A percentile compares a stretch with the other conserved stretches of the same genome.
Evolutionary conservation across 1,139 yeast species (phyloP).

Genomic region (Magnusiomyces paraingens): DNA sequence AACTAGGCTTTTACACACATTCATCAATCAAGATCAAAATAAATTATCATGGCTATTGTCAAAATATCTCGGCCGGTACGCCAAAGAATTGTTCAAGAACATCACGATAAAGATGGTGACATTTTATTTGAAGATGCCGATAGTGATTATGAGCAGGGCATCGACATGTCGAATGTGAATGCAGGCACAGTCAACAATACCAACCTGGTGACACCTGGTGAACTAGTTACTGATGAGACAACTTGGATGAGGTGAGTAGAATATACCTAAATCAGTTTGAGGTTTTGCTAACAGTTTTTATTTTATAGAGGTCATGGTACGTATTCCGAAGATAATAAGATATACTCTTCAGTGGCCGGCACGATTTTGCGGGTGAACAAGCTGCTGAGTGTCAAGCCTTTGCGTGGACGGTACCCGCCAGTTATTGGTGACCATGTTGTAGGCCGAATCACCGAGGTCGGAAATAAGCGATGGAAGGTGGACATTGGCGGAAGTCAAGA

Average conservation of each 20-base stretch:
- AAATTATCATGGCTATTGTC: conserved; percentile 19
- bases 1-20: too few species aligned
- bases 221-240: conserved; percentile 88
- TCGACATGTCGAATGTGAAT: conserved; percentile 9
- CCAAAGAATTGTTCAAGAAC: conserved; percentile 7
- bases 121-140: conserved; percentile 18
- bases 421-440: conserved; percentile 96
- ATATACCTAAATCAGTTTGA: conserved; percentile 8
- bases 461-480: conserved; percentile 91
- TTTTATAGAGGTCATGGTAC: conserved; percentile 85
- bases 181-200: conserved; percentile 16
- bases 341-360: conserved; percentile 92
- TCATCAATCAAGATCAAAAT: too few species aligned
- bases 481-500: conserved; percentile 93
- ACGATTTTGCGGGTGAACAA: conserved; percentile 80
- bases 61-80: conserved; percentile 20
- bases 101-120: conserved; percentile 16
- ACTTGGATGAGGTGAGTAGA: conserved; percentile 66
- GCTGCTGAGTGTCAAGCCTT: conserved; percentile 75
- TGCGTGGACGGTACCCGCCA: conserved; percentile 81
- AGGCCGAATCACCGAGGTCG: conserved; percentile 92
- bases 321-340: conserved; percentile 58
- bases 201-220: conserved; percentile 86
- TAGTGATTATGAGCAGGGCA: conserved; percentile 22
- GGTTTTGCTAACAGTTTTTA: neutral